Percentiles rank a stretch among this genome's conserved stretches.
phyloP scores from a whole-genome alignment of 1,284 basidiomycete genomes.

The Pseudozyma pruni region DNA sequence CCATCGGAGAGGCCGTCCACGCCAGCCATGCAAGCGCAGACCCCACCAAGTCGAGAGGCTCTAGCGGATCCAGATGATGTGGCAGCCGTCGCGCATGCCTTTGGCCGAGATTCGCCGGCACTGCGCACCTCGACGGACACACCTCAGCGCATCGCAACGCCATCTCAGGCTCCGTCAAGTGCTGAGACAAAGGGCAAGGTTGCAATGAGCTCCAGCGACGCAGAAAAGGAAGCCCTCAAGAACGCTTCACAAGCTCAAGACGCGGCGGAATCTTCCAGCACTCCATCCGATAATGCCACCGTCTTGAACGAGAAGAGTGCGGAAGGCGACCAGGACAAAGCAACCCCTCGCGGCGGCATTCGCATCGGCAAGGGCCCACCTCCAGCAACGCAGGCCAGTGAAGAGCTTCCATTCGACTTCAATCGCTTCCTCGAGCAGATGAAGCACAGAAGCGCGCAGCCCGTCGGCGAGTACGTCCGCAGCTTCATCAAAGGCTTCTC shows the following conservation, averaged over 20 bases:
- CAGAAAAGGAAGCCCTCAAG: slow-evolving; percentile 1
- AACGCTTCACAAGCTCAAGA: neutral
- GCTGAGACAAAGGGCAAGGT: slow-evolving; percentile 1
- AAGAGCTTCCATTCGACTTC: slow-evolving; percentile 66
- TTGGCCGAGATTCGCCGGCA: slow-evolving; percentile 43
- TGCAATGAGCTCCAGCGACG: neutral
- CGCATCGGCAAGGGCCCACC: slow-evolving; percentile 60
- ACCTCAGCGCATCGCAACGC: slow-evolving; percentile 20
- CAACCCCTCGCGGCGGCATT: slow-evolving; percentile 24
- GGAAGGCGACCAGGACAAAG: neutral
- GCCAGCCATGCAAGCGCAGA: slow-evolving; percentile 2
- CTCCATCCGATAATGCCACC: neutral
- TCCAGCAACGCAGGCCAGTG: slow-evolving; percentile 46
- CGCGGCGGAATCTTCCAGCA: neutral
- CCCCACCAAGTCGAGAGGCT: slow-evolving; percentile 15
- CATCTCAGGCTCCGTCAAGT: slow-evolving; percentile 1
- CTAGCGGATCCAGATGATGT: slow-evolving; percentile 46
- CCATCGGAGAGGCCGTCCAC: slow-evolving; percentile 5
- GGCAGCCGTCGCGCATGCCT: slow-evolving; percentile 52
- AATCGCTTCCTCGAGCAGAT: slow-evolving; percentile 68
- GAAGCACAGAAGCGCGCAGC: slow-evolving; percentile 63
- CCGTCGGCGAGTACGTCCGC: slow-evolving; percentile 65
- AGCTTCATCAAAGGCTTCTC: slow-evolving; percentile 67
- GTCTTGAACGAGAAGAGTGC: slow-evolving; percentile 1
- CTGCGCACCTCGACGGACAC: slow-evolving; percentile 29